Percentiles rank a stretch among this genome's conserved stretches.
These are phyloP conservation scores for Prunus mongolica DNA, from an alignment of 306 rosid genomes.

Conservation along the genomic window DNA sequence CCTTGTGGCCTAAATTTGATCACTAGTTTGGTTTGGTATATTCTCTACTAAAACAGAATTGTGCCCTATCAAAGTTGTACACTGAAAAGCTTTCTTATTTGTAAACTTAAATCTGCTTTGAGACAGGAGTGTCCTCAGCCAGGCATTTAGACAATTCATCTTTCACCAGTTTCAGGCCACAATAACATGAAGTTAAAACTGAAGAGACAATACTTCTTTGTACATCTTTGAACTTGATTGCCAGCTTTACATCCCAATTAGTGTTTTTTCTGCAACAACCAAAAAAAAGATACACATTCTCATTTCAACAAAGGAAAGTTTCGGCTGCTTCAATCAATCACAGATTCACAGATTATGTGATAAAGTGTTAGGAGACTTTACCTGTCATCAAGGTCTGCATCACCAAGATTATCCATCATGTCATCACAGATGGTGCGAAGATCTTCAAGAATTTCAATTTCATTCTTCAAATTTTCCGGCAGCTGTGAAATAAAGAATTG, in stretches of 20 bases:
- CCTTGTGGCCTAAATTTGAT: conserved; percentile 8
- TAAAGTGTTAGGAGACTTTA: conserved; percentile 21
- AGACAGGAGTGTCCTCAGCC: conserved; percentile 36
- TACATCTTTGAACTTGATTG: conserved; percentile 41
- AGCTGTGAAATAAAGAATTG: conserved; percentile 36
- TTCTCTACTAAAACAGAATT: conserved; percentile 12
- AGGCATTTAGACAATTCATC: conserved; percentile 38
- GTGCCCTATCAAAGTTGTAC: conserved; percentile 3
- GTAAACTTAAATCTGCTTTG: conserved; percentile 3
- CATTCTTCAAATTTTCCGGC: conserved; percentile 67
- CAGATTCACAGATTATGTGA: background rate
- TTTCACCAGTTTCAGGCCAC: conserved; percentile 35
- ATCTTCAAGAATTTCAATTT: conserved; percentile 55
- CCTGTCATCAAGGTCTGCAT: conserved; percentile 52
- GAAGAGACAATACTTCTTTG: conserved; percentile 60
- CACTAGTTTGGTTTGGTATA: conserved; percentile 2
- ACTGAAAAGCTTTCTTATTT: background rate
- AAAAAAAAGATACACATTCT: too few relatives aligned
- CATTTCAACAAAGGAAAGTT: conserved; percentile 1
- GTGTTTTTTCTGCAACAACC: conserved; percentile 37
- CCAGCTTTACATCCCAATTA: conserved; percentile 65
- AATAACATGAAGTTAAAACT: conserved; percentile 43
- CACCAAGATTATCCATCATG: conserved; percentile 57
- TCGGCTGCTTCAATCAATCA: background rate
- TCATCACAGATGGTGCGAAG: conserved; percentile 38